Percentiles rank a stretch among this genome's conserved stretches.
Conservation (phyloP, 768 basidiomycete genomes). For the Pholiota molesta region DNA sequence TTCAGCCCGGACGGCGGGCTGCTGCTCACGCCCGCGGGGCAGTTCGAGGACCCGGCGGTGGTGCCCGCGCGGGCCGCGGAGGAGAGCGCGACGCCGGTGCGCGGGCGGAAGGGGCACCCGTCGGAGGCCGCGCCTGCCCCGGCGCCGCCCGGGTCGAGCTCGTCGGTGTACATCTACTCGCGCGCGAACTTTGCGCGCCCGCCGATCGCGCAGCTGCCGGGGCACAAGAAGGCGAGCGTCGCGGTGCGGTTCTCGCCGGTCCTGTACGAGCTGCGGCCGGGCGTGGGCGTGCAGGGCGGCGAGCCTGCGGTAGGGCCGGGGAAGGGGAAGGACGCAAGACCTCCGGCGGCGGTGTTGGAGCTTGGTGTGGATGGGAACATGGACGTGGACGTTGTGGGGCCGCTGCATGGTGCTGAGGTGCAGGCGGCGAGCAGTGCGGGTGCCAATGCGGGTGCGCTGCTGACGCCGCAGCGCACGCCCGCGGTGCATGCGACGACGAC, state of each 20-base stretch:
- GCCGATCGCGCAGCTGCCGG: slow-evolving; percentile 93
- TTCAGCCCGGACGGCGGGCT: slow-evolving; percentile 96
- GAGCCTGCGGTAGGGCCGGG: slow-evolving; percentile 22
- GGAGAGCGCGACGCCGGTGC: slow-evolving; percentile 48
- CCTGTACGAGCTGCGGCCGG: slow-evolving; percentile 84
- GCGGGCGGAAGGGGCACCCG: slow-evolving; percentile 63
- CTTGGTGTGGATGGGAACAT: slow-evolving; percentile 64
- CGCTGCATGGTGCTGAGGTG: slow-evolving; percentile 23
- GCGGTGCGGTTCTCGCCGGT: slow-evolving; percentile 94
- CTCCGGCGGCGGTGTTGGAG: slow-evolving; percentile 60
- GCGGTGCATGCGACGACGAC: slow-evolving; percentile 20
- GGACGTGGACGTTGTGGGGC: slow-evolving; percentile 62
- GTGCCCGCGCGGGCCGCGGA: slow-evolving; percentile 20
- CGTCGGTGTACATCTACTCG: slow-evolving; percentile 91
- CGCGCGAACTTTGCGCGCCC: slow-evolving; percentile 92
- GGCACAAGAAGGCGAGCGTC: slow-evolving; percentile 94
- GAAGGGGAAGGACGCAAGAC: slow-evolving; percentile 28
- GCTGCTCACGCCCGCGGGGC: slow-evolving; percentile 93
- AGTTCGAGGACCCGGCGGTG: slow-evolving; percentile 91
- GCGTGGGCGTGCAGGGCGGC: slow-evolving; percentile 43
- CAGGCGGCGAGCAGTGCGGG: slow-evolving; percentile 10
- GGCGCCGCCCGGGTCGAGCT: slow-evolving; percentile 32
- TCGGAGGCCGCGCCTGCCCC: slow-evolving; percentile 19
- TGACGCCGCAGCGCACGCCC: slow-evolving; percentile 38
- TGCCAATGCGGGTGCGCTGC: slow-evolving; percentile 18